A percentile compares a stretch with the other conserved stretches of the same genome.
Evolutionary conservation across 768 basidiomycete species (phyloP).

Genomic region (Lactarius hatsudake): DNA sequence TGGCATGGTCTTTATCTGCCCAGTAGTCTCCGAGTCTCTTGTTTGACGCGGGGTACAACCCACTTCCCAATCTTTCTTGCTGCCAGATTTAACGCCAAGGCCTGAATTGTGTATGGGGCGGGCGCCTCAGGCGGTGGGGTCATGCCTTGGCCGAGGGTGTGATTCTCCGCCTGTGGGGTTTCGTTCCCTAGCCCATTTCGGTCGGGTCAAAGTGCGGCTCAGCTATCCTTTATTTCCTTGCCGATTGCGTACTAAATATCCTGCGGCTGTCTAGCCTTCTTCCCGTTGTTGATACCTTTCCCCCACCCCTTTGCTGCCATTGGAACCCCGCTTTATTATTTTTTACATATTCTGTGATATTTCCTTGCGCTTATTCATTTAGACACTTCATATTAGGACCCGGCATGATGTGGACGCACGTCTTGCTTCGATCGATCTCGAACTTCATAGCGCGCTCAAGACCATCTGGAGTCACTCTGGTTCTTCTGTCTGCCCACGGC

Average conservation of each 20-base stretch:
- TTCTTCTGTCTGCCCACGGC: conserved; percentile 6
- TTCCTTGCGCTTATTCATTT: not conserved
- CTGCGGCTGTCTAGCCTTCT: not conserved
- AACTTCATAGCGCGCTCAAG: conserved; percentile 21
- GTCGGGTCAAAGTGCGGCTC: not conserved
- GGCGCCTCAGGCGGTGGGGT: not conserved
- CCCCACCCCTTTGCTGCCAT: not conserved
- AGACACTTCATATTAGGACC: not conserved
- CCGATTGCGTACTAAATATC: not conserved
- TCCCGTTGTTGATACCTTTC: not conserved
- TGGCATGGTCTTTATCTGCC: not conserved
- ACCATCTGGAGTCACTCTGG: conserved; percentile 1
- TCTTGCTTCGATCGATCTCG: conserved; percentile 4
- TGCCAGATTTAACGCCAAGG: not conserved
- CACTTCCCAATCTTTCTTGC: not conserved
- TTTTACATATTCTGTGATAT: not conserved
- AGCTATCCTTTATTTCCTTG: not conserved
- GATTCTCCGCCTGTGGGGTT: not conserved
- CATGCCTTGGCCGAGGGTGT: conserved; percentile 4
- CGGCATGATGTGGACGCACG: conserved; percentile 19
- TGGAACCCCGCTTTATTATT: not conserved
- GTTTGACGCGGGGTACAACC: not conserved
- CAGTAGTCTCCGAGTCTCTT: not conserved
- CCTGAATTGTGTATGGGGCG: not conserved
- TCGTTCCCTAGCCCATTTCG: conserved; percentile 7